Percentiles rank a stretch among this genome's conserved stretches.
Evolutionary conservation across 306 rosid genomes (phyloP).

Genomic region (Boehmeria nivea): DNA sequence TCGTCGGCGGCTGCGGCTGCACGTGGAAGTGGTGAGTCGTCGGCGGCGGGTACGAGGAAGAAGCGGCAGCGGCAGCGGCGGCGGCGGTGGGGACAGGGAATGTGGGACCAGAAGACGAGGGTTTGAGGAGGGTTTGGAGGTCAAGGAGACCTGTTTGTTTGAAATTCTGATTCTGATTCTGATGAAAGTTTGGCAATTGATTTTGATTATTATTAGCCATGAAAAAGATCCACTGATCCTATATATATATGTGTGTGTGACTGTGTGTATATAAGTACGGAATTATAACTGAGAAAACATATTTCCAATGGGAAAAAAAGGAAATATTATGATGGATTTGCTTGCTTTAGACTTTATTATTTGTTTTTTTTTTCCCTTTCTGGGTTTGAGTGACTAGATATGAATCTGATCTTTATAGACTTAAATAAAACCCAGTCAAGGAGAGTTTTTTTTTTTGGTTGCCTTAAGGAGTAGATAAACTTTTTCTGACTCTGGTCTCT

Average conservation of each 20-base stretch:
- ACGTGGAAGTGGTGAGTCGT: slow-evolving; percentile 42
- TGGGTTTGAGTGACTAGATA: too few species aligned
- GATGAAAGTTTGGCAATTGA: slow-evolving; percentile 6
- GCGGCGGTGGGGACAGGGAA: slow-evolving; percentile 35
- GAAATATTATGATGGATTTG: too few species aligned
- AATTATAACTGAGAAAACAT: too few species aligned
- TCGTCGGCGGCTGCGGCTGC: slow-evolving; percentile 8
- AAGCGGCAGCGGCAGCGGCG: slow-evolving; percentile 45
- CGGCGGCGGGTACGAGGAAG: slow-evolving; percentile 67
- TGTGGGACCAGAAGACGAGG: slow-evolving; percentile 23
- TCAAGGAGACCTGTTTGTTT: slow-evolving; percentile 37
- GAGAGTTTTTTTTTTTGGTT: too few species aligned
- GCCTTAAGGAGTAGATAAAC: too few species aligned
- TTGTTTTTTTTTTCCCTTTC: too few species aligned
- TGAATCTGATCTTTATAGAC: background rate
- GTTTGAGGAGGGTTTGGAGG: slow-evolving; percentile 47
- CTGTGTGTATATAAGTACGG: too few species aligned
- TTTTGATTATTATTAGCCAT: slow-evolving; percentile 3
- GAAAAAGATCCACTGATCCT: background rate
- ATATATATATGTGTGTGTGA: background rate
- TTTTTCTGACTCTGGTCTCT: too few species aligned
- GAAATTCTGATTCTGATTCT: slow-evolving; percentile 24
- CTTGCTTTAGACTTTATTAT: too few species aligned
- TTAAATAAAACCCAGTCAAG: background rate
- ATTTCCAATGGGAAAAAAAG: too few species aligned